Base-by-base conservation (phyloP, 2,329 filamentous ascomycete species). In the Hortaea sp. region DNA sequence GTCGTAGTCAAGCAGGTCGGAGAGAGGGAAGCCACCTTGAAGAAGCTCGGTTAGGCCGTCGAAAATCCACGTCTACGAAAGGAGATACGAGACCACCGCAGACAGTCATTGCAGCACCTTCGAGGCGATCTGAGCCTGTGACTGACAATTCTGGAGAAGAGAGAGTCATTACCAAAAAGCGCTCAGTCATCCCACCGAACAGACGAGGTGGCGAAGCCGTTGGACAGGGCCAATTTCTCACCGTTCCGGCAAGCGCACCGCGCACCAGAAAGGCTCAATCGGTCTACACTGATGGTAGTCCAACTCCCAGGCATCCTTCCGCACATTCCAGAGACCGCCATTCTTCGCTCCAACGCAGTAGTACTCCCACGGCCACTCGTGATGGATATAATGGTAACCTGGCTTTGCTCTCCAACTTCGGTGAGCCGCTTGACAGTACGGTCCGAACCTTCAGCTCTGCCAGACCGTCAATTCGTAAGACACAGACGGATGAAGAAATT, bases 1-100 rank as follows among this genome's bases (percentile, higher is more conserved):
- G 56, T 5, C 48, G 53, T 11, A 61, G 57, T 43, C 53, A 58
- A 29, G 47, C 45, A 28, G 56, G 55, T 9, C 54, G 51, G 40
- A 58, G 54, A 4, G 60, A 65, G 46, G 62, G 62, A 7, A 63
- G 62, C 42, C 60, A 65, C 45, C 57, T 65, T 20, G 59, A 59
- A 43, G 57, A 63, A 29, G 58, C 58, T 4, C 45, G 59, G 29
- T 47, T 55, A 10, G 53, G 51, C 9, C 46, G 52, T 11, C 42
- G 52, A 29, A 39, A 46, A 12, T 57, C 56, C 4, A 50, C 43
- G 29, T 42, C 41, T n/a, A 34, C 40, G 20, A 41, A 39, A 42
- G 42, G 43, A 7, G 52, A 50, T 11, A 37, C 29, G 29, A 50
- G 30, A 39, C 46, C 51, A 20, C 37, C 50, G 12, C 50, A 50